Percentiles rank a stretch among this genome's conserved stretches.
These are phyloP conservation scores for Berkeleyomyces basicola DNA, from an alignment of 2,329 filamentous ascomycete genomes.

Conservation along the genomic window DNA sequence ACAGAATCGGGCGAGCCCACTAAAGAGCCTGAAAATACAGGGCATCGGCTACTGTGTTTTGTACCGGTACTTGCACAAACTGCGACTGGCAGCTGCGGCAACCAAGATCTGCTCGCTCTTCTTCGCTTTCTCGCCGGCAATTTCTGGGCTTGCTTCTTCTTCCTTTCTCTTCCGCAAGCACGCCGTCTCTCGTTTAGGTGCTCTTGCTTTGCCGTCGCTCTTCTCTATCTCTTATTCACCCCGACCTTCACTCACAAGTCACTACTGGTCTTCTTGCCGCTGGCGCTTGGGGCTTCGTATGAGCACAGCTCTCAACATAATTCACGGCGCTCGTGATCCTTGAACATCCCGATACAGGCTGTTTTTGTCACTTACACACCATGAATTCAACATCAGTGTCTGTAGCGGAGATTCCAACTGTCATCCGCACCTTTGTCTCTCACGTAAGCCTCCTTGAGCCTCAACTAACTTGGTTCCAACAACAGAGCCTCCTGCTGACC, in stretches of 20 bases:
- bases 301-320: neutral
- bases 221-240: neutral
- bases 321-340: neutral
- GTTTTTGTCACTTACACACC: conserved; percentile 19
- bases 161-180: neutral
- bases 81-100: neutral
- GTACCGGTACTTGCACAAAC: neutral
- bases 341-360: neutral
- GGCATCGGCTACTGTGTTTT: neutral
- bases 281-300: neutral
- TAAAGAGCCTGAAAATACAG: neutral
- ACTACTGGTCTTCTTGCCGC: neutral
- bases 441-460: conserved; percentile 44
- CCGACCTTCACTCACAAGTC: neutral
- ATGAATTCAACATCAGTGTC: conserved; percentile 60
- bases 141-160: neutral
- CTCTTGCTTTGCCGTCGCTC: neutral
- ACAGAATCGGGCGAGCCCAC: neutral
- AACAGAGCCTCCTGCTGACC: neutral
- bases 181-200: neutral
- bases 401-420: conserved; percentile 71
- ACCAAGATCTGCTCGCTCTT: neutral
- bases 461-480: neutral
- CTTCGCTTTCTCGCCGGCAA: neutral
- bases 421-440: conserved; percentile 69